These are phyloP conservation scores for Lentinula novae-zelandiae DNA, from an alignment of 1,284 basidiomycete species.

Conservation along the genomic window DNA sequence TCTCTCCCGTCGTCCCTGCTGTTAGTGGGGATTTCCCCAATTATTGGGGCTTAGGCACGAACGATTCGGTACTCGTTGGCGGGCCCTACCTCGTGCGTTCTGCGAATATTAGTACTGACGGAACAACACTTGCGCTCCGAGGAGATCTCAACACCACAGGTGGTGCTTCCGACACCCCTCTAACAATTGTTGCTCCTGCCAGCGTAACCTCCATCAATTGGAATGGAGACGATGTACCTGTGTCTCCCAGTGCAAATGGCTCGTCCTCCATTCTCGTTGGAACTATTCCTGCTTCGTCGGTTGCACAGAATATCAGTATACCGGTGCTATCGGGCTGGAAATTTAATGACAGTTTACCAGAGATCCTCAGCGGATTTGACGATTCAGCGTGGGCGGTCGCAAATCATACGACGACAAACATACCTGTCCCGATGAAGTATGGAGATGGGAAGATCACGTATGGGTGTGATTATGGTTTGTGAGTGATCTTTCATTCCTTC, in stretches of 20 bases:
- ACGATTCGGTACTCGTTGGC: conserved; percentile 48
- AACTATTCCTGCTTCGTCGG: not conserved
- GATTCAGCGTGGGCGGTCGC: conserved; percentile 64
- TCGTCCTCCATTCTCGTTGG: not conserved
- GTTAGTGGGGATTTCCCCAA: conserved; percentile 28
- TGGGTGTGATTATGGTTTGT: conserved; percentile 83
- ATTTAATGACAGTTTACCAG: conserved; percentile 69
- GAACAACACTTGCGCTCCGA: conserved; percentile 30
- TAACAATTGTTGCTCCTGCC: conserved; percentile 52
- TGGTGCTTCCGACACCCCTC: conserved; percentile 26
- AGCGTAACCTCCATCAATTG: conserved; percentile 54
- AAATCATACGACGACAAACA: conserved; percentile 66
- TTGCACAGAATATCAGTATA: conserved; percentile 21
- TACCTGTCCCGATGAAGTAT: conserved; percentile 61
- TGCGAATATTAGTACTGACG: conserved; percentile 34
- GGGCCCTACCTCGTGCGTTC: conserved; percentile 56
- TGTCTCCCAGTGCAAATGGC: conserved; percentile 15
- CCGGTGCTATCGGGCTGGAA: conserved; percentile 54
- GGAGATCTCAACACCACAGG: conserved; percentile 42
- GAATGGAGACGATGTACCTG: conserved; percentile 56
- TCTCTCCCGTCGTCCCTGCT: conserved; percentile 37
- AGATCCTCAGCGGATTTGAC: conserved; percentile 50
- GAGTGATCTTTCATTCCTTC: conserved; percentile 25
- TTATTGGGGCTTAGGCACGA: conserved; percentile 50
- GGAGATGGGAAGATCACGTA: conserved; percentile 73